phyloP scores from a whole-genome alignment of 345 rosid species.

The Populus ilicifolia region DNA sequence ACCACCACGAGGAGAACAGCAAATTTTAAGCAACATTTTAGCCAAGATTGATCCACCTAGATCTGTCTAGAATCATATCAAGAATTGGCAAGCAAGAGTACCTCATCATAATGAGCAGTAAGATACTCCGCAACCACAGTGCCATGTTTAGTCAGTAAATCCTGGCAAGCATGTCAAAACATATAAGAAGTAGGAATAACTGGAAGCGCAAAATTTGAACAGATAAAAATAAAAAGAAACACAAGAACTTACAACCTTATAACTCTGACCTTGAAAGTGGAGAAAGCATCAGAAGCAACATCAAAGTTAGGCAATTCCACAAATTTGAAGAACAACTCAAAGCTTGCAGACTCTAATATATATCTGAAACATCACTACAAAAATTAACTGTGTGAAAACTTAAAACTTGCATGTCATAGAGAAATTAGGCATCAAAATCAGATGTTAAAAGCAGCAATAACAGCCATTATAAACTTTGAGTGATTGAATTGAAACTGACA shows the following conservation, averaged over 20 bases:
- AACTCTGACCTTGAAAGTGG: slow-evolving; percentile 83
- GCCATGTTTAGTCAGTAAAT: slow-evolving; percentile 83
- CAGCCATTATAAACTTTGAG: background rate
- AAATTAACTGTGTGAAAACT: slow-evolving; percentile 35
- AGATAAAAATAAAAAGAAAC: slow-evolving; percentile 6
- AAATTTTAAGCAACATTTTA: slow-evolving; percentile 7
- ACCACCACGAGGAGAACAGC: background rate
- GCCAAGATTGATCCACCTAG: background rate
- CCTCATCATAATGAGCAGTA: slow-evolving; percentile 82
- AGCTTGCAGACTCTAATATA: slow-evolving; percentile 89
- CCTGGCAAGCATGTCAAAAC: slow-evolving; percentile 44
- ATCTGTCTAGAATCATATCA: slow-evolving; percentile 1
- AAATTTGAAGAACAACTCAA: slow-evolving; percentile 89
- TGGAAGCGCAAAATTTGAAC: slow-evolving; percentile 9
- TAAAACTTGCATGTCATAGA: slow-evolving; percentile 7
- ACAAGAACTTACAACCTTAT: slow-evolving; percentile 13
- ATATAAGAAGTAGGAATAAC: slow-evolving; percentile 9
- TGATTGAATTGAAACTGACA: background rate
- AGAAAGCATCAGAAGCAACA: slow-evolving; percentile 95
- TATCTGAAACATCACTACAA: slow-evolving; percentile 77
- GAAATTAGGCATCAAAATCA: background rate
- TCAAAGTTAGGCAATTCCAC: slow-evolving; percentile 92
- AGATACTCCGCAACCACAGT: slow-evolving; percentile 72
- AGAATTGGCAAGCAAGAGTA: slow-evolving; percentile 24
- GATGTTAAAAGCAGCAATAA: slow-evolving; percentile 6